Conservation (phyloP, 2,329 filamentous ascomycete genomes). For the Nemania serpens region DNA sequence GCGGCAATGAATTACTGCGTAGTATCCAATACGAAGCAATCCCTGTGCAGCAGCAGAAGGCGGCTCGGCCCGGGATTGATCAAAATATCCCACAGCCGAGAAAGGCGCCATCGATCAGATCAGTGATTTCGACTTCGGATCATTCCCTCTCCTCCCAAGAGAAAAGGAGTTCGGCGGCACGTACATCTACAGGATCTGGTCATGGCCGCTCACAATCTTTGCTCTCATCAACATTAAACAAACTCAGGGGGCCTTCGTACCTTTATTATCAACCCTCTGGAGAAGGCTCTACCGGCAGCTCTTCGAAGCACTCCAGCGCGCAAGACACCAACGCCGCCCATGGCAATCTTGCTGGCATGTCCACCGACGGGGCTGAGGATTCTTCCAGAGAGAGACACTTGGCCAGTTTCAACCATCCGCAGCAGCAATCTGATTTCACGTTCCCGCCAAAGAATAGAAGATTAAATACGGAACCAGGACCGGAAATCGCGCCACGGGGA, state of each 20-base stretch:
- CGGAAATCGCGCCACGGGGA: slow-evolving; percentile 30
- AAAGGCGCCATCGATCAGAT: slow-evolving; percentile 38
- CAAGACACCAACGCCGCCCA: slow-evolving; percentile 20
- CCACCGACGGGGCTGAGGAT: slow-evolving; percentile 13
- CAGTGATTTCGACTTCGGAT: slow-evolving; percentile 37
- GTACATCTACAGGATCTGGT: slow-evolving; percentile 32
- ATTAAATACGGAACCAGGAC: slow-evolving; percentile 30
- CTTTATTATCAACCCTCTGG: slow-evolving; percentile 37
- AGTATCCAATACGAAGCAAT: slow-evolving; percentile 25
- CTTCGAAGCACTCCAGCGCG: slow-evolving; percentile 28
- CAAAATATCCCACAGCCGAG: slow-evolving; percentile 30
- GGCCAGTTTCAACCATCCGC: slow-evolving; percentile 15
- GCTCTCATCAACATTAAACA: slow-evolving; percentile 39
- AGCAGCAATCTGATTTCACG: slow-evolving; percentile 31
- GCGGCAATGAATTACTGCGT: slow-evolving; percentile 20
- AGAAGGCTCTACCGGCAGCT: slow-evolving; percentile 16
- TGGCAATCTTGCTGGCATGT: neutral
- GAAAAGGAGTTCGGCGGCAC: slow-evolving; percentile 30
- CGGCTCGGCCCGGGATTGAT: slow-evolving; percentile 21
- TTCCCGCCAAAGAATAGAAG: slow-evolving; percentile 31
- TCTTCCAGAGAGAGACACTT: slow-evolving; percentile 7
- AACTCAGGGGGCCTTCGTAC: slow-evolving; percentile 41
- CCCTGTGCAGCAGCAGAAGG: slow-evolving; percentile 28
- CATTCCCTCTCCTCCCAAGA: slow-evolving; percentile 40
- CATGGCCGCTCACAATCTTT: slow-evolving; percentile 41